A percentile compares a stretch with the other conserved stretches of the same genome.
Conservation (phyloP, 805 yeast species). For the Suhomyces pyralidae region DNA sequence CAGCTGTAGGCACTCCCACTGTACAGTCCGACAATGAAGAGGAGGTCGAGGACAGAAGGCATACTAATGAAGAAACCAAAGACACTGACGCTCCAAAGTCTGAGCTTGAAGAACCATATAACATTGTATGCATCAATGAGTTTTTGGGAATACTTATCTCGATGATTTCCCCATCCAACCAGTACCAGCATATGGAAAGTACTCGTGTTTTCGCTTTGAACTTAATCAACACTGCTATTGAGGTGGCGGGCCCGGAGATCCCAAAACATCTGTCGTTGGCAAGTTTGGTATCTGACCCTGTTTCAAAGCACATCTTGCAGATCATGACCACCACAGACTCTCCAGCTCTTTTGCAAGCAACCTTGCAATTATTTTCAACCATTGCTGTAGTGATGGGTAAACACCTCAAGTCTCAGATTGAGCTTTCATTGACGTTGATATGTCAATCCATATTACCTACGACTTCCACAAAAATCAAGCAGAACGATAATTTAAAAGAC, state of each 20-base stretch:
- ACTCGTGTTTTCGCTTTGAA: conserved; percentile 81
- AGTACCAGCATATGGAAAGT: conserved; percentile 80
- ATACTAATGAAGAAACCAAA: conserved; percentile 13
- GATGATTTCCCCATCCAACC: conserved; percentile 77
- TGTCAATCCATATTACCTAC: conserved; percentile 55
- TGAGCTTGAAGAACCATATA: conserved; percentile 51
- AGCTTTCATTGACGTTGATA: conserved; percentile 62
- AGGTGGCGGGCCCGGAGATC: conserved; percentile 68
- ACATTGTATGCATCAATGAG: conserved; percentile 72
- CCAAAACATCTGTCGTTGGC: conserved; percentile 61
- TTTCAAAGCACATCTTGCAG: conserved; percentile 83
- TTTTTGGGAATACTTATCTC: conserved; percentile 73
- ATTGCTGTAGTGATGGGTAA: conserved; percentile 64
- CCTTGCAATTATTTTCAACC: conserved; percentile 73
- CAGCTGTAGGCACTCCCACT: conserved; percentile 14
- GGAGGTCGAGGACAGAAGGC: conserved; percentile 1
- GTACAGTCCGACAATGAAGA: conserved; percentile 11
- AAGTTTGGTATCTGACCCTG: conserved; percentile 67
- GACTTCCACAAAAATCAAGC: conserved; percentile 8
- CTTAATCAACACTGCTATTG: conserved; percentile 74
- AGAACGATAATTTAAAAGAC: conserved; percentile 22
- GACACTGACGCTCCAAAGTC: background rate
- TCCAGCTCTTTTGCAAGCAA: conserved; percentile 65
- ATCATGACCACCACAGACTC: conserved; percentile 74
- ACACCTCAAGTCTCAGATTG: conserved; percentile 75